Evolutionary conservation across 306 rosid species (phyloP).

Genomic region (Vigna nakashimae): DNA sequence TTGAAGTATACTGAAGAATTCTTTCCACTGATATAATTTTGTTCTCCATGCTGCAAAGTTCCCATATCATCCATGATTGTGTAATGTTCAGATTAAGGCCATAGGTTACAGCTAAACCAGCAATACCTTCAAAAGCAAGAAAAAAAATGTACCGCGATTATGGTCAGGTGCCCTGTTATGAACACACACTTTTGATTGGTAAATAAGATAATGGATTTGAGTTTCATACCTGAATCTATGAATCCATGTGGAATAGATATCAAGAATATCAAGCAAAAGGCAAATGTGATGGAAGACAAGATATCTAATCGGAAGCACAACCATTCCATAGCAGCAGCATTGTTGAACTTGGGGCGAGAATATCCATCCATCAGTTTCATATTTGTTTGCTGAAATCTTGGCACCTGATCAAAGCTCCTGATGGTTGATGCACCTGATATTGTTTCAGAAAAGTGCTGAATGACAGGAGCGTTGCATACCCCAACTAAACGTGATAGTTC

Average conservation of each 20-base stretch:
- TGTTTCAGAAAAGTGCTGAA: conserved; percentile 81
- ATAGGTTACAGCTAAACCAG: conserved; percentile 76
- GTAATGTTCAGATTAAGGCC: conserved; percentile 66
- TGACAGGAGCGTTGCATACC: conserved; percentile 74
- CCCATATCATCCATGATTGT: conserved; percentile 60
- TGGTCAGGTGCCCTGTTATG: not conserved
- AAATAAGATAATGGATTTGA: not conserved
- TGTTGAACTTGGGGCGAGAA: conserved; percentile 64
- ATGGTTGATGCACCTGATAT: conserved; percentile 75
- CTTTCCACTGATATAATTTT: conserved; percentile 79
- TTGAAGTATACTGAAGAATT: conserved; percentile 60
- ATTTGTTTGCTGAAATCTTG: conserved; percentile 62
- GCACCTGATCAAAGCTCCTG: conserved; percentile 65
- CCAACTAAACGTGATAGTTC: conserved; percentile 73
- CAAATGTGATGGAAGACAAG: conserved; percentile 66
- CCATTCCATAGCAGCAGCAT: conserved; percentile 70
- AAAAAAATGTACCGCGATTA: not conserved
- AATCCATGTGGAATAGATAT: conserved; percentile 63
- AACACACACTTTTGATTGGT: not conserved
- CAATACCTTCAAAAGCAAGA: conserved; percentile 54
- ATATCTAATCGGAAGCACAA: conserved; percentile 68
- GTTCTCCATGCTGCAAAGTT: conserved; percentile 64
- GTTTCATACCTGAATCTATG: conserved; percentile 63
- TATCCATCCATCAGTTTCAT: conserved; percentile 67
- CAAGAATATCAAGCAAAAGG: conserved; percentile 63